These are phyloP conservation scores for Nicotiana tomentosiformis DNA, from an alignment of 257 asterid genomes.

Conservation along the genomic window DNA sequence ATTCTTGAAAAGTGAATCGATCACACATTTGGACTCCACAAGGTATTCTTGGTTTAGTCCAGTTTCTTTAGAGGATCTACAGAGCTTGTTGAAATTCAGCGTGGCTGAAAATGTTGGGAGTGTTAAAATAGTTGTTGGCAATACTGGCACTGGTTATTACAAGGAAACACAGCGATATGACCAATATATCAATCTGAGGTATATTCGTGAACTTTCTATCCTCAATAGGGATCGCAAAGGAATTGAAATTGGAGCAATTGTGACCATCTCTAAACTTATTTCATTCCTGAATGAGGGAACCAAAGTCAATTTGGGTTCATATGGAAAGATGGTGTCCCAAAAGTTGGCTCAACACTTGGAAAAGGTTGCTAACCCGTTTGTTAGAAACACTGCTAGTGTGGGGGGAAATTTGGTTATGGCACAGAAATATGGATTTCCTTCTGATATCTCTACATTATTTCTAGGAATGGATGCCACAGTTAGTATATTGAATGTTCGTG, in stretches of 20 bases:
- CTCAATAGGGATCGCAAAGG: constrained; percentile 29
- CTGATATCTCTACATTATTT: constrained; percentile 55
- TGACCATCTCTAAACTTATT: constrained; percentile 47
- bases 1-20: constrained; percentile 19
- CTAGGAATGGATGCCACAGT: constrained; percentile 44
- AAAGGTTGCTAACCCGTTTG: constrained; percentile 46
- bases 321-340: constrained; percentile 24
- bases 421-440: constrained; percentile 55
- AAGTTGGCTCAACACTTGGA: constrained; percentile 62
- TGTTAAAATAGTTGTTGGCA: constrained; percentile 52
- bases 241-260: constrained; percentile 59
- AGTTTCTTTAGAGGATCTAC: constrained; percentile 43
- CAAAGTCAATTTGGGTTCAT: constrained; percentile 6
- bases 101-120: constrained; percentile 20
- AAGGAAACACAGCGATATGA: constrained; percentile 39
- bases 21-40: constrained; percentile 27
- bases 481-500: constrained; percentile 24
- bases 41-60: constrained; percentile 55
- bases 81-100: constrained; percentile 29
- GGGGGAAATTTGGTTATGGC: constrained; percentile 73
- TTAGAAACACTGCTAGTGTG: constrained; percentile 55
- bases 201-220: constrained; percentile 45
- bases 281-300: constrained; percentile 25
- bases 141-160: constrained; percentile 59
- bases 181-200: constrained; percentile 46